Percentiles rank a stretch among this genome's conserved stretches.
Evolutionary conservation across 106 monocot genomes (phyloP).

Genomic region (Xerophyta viscosa): DNA sequence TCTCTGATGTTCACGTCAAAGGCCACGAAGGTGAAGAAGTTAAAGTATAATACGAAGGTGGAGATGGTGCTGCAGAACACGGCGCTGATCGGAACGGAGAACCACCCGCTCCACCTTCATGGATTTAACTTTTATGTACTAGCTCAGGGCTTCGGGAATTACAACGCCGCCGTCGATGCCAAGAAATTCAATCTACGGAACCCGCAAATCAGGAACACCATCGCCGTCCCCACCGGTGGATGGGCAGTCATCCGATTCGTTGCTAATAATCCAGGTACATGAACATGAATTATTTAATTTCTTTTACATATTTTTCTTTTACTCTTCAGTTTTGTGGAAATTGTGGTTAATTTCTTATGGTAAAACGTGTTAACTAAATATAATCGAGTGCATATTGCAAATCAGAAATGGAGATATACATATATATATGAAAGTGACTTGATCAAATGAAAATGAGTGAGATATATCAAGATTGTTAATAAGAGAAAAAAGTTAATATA

Average conservation of each 20-base stretch:
- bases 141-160: slow-evolving; percentile 73
- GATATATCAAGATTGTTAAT: too few species aligned
- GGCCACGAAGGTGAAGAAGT: slow-evolving; percentile 46
- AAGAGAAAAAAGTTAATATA: too few species aligned
- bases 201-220: slow-evolving; percentile 61
- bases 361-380: too few species aligned
- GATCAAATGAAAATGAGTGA: too few species aligned
- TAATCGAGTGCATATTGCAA: too few species aligned
- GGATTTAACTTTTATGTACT: slow-evolving; percentile 64
- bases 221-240: slow-evolving; percentile 56
- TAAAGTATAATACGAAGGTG: slow-evolving; percentile 50
- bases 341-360: too few species aligned
- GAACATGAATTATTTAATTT: background rate
- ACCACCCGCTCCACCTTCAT: slow-evolving; percentile 61
- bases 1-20: slow-evolving; percentile 8
- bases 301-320: too few species aligned
- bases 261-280: slow-evolving; percentile 65
- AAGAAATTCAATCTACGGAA: slow-evolving; percentile 45
- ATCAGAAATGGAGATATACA: too few species aligned
- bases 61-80: slow-evolving; percentile 74
- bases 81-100: slow-evolving; percentile 42
- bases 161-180: slow-evolving; percentile 14
- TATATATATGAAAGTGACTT: too few species aligned
- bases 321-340: background rate
- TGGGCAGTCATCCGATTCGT: slow-evolving; percentile 77